phyloP scores from a whole-genome alignment of 164 flowering plant genomes.

The Kingdonia uniflora region DNA sequence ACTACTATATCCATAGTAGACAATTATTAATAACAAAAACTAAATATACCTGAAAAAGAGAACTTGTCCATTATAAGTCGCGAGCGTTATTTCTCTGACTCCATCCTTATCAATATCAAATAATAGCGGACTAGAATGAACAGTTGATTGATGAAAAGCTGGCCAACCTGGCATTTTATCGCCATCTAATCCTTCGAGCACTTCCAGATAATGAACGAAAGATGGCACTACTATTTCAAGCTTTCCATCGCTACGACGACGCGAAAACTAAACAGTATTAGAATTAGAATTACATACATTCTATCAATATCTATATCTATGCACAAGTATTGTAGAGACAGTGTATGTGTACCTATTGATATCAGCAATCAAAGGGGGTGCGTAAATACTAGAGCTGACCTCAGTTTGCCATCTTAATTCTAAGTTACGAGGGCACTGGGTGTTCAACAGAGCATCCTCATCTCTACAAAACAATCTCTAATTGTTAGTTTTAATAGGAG shows the following conservation, averaged over 20 bases:
- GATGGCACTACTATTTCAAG: conserved; percentile 95
- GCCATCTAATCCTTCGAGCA: conserved; percentile 97
- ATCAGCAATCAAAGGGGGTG: conserved; percentile 92
- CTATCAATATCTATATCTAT: no score
- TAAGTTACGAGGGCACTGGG: conserved; percentile 80
- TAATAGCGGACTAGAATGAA: conserved; percentile 87
- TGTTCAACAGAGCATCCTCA: conserved; percentile 76
- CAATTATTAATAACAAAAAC: not conserved
- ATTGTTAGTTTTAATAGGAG: no score
- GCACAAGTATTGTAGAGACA: no score
- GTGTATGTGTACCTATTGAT: conserved; percentile 78
- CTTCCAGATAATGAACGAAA: conserved; percentile 96
- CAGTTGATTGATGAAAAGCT: conserved; percentile 94
- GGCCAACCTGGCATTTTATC: conserved; percentile 99
- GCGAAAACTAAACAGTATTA: no score
- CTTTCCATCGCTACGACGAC: conserved; percentile 91
- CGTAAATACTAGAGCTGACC: conserved; percentile 95
- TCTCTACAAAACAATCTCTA: conserved; percentile 37
- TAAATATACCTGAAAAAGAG: conserved; percentile 79
- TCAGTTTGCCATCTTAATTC: conserved; percentile 98
- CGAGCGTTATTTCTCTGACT: conserved; percentile 87
- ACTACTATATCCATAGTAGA: no score
- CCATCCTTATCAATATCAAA: conserved; percentile 99
- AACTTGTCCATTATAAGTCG: conserved; percentile 95
- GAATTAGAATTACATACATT: no score